These are phyloP conservation scores for Pichia heedii DNA, from an alignment of 805 yeast genomes.

Conservation along the genomic window DNA sequence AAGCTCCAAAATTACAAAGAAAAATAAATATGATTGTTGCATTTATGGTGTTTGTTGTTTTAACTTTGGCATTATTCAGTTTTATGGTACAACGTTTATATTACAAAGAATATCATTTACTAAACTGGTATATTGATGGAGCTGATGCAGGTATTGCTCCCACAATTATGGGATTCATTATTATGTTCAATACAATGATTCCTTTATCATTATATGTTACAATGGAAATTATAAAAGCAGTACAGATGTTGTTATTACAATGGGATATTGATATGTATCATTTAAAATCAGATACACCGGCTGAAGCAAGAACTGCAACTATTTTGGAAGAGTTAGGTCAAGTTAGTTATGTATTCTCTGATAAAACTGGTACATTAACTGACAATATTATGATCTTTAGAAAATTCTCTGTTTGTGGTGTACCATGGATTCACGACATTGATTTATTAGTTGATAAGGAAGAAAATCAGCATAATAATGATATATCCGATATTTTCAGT, in stretches of 20 bases:
- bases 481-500: constrained; percentile 7
- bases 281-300: constrained; percentile 73
- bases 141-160: constrained; percentile 80
- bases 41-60: constrained; percentile 81
- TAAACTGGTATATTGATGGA: constrained; percentile 65
- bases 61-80: constrained; percentile 66
- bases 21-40: constrained; percentile 75
- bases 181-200: constrained; percentile 94
- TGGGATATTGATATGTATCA: constrained; percentile 95
- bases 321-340: constrained; percentile 96
- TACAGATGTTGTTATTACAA: constrained; percentile 74
- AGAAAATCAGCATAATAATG: constrained; percentile 9
- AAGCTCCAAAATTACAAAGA: constrained; percentile 85
- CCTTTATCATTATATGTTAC: constrained; percentile 93
- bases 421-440: constrained; percentile 79
- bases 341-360: constrained; percentile 89
- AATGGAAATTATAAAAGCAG: constrained; percentile 87
- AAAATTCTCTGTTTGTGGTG: constrained; percentile 79
- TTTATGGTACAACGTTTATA: constrained; percentile 65
- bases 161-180: constrained; percentile 89
- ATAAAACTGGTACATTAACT: constrained; percentile 95
- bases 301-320: constrained; percentile 92
- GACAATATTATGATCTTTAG: constrained; percentile 91
- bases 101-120: constrained; percentile 32
- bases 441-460: constrained; percentile 33